These are phyloP conservation scores for Cercospora citrullina DNA, from an alignment of 2,329 filamentous ascomycete genomes.

Conservation along the genomic window DNA sequence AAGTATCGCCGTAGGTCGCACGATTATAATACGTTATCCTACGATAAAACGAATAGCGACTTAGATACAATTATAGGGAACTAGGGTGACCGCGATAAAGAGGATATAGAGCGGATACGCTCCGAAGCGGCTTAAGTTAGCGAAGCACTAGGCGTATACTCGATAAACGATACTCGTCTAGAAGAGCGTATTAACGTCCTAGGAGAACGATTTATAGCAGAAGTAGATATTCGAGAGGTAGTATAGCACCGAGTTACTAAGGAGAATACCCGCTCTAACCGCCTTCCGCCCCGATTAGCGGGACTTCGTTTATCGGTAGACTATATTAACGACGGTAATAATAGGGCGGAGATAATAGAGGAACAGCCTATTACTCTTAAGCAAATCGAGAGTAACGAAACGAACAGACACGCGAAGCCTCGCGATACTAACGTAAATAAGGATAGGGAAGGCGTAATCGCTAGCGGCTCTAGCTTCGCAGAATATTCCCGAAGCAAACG, in stretches of 20 bases:
- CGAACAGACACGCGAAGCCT: neutral
- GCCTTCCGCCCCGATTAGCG: neutral
- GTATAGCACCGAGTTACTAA: neutral
- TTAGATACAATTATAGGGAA: neutral
- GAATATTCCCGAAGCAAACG: neutral
- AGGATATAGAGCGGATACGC: neutral
- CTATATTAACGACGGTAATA: neutral
- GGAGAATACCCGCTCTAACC: neutral
- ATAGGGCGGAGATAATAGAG: neutral
- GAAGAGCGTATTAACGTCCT: neutral
- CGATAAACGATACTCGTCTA: neutral
- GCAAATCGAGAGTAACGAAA: neutral
- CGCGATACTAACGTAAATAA: neutral
- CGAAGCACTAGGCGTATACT: neutral
- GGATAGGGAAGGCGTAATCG: neutral
- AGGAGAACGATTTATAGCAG: neutral
- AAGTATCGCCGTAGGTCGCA: neutral
- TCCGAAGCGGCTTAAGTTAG: neutral
- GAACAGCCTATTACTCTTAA: neutral
- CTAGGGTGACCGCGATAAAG: neutral
- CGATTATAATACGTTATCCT: neutral
- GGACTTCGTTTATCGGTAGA: neutral
- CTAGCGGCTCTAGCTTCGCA: neutral
- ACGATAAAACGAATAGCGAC: neutral
- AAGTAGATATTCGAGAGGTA: neutral